phyloP scores from a whole-genome alignment of 495 filamentous ascomycete species.

The Cercophora newfieldiana region DNA sequence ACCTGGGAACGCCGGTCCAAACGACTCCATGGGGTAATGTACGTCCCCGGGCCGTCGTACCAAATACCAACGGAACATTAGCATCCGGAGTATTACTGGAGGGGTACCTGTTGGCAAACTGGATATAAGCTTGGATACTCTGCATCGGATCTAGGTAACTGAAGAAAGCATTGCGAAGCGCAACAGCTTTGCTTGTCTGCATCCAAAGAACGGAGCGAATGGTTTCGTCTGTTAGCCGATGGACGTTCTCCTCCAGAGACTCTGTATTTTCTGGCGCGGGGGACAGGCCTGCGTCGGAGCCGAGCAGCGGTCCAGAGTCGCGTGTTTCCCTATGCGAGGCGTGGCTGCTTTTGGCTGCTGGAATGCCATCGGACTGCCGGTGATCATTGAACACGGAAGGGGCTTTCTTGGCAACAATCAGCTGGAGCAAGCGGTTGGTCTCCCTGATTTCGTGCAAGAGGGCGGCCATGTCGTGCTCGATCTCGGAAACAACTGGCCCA shows the following conservation, averaged over 20 bases:
- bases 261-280: background rate
- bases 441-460: constrained; percentile 18
- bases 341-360: background rate
- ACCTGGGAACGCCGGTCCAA: background rate
- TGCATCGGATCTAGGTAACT: background rate
- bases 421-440: constrained; percentile 17
- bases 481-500: too few relatives aligned
- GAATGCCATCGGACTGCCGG: background rate
- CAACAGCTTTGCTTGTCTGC: background rate
- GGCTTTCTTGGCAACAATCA: constrained; percentile 2
- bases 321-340: background rate
- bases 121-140: background rate
- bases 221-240: background rate
- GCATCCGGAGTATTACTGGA: too few relatives aligned
- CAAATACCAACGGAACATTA: too few relatives aligned
- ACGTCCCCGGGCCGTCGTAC: too few relatives aligned
- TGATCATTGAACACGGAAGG: background rate
- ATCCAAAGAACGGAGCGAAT: background rate
- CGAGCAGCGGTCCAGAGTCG: background rate
- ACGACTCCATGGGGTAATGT: background rate
- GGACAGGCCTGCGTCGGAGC: too few relatives aligned
- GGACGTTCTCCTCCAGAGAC: background rate
- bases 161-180: background rate
- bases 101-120: background rate
- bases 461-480: too few relatives aligned